A percentile compares a stretch with the other conserved stretches of the same genome.
phyloP scores from a whole-genome alignment of 768 basidiomycete genomes.

The Lactifluus pinguis region DNA sequence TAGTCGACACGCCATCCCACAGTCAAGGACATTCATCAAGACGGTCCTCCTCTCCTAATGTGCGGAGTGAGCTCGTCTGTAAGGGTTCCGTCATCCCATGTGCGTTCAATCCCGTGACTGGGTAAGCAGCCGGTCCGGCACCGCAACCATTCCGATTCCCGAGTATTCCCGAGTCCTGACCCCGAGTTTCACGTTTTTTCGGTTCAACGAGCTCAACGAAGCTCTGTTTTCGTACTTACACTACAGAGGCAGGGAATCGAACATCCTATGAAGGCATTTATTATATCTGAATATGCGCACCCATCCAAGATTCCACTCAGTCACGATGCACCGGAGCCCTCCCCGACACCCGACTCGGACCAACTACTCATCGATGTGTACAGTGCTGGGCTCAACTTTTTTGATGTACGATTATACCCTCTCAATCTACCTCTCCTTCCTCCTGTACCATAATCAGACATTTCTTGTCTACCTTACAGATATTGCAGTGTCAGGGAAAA shows the following conservation, averaged over 20 bases:
- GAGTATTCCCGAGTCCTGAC: too few relatives aligned
- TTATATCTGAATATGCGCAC: constrained; percentile 54
- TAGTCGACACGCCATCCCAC: too few relatives aligned
- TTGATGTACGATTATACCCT: constrained; percentile 26
- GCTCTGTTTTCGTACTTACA: neutral
- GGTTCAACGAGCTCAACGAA: too few relatives aligned
- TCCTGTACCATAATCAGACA: too few relatives aligned
- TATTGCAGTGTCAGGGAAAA: constrained; percentile 83
- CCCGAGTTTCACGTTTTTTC: too few relatives aligned
- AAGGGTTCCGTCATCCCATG: too few relatives aligned
- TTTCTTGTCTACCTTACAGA: constrained; percentile 31
- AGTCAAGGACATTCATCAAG: too few relatives aligned
- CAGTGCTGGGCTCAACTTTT: constrained; percentile 44
- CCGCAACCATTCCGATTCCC: too few relatives aligned
- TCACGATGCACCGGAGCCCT: constrained; percentile 34
- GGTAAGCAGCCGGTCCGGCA: too few relatives aligned
- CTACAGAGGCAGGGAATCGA: neutral
- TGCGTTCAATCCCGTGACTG: too few relatives aligned
- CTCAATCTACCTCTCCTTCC: neutral
- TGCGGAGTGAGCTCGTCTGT: too few relatives aligned
- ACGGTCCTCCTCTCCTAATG: too few relatives aligned
- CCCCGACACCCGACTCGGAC: constrained; percentile 22
- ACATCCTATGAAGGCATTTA: constrained; percentile 63
- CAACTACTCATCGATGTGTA: constrained; percentile 46
- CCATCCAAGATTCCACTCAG: constrained; percentile 34